These are phyloP conservation scores for Backusella circina DNA, from an alignment of 192 early-diverging fungal genomes.

Conservation along the genomic window DNA sequence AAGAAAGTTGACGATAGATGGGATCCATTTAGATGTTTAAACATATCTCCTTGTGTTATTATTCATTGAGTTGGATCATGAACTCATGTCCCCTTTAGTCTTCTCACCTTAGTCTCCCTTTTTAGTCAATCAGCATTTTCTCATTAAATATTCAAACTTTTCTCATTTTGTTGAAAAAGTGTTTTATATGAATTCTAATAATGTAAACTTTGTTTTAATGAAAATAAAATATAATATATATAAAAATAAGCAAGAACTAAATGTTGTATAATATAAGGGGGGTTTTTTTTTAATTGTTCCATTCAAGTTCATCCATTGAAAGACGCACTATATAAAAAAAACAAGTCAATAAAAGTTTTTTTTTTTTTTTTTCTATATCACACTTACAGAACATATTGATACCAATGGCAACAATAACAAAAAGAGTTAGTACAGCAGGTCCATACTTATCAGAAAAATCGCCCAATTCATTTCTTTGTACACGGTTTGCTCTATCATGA, in stretches of 20 bases:
- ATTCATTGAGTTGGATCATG: too few species aligned
- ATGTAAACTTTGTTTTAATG: constrained; percentile 1
- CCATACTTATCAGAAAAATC: constrained; percentile 77
- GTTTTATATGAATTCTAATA: not conserved
- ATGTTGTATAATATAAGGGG: not conserved
- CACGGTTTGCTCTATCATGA: constrained; percentile 71
- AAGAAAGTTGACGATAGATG: too few species aligned
- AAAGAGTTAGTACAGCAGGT: constrained; percentile 65
- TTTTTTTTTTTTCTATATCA: not conserved
- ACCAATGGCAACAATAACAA: constrained; percentile 60
- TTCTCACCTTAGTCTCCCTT: too few species aligned
- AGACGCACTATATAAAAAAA: not conserved
- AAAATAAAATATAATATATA: not conserved
- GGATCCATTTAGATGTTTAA: too few species aligned
- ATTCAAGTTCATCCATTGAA: not conserved
- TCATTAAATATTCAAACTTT: too few species aligned
- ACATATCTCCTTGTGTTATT: too few species aligned
- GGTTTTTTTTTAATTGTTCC: not conserved
- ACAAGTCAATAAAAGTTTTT: not conserved
- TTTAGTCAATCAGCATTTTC: too few species aligned
- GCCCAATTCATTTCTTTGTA: constrained; percentile 61
- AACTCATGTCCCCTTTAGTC: too few species aligned
- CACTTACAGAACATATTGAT: constrained; percentile 71
- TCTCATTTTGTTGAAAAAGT: not conserved
- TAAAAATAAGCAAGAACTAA: not conserved